Percentiles rank a stretch among this genome's conserved stretches.
phyloP scores from a whole-genome alignment of 495 filamentous ascomycete species.

The Aspergillus bertholletiae region DNA sequence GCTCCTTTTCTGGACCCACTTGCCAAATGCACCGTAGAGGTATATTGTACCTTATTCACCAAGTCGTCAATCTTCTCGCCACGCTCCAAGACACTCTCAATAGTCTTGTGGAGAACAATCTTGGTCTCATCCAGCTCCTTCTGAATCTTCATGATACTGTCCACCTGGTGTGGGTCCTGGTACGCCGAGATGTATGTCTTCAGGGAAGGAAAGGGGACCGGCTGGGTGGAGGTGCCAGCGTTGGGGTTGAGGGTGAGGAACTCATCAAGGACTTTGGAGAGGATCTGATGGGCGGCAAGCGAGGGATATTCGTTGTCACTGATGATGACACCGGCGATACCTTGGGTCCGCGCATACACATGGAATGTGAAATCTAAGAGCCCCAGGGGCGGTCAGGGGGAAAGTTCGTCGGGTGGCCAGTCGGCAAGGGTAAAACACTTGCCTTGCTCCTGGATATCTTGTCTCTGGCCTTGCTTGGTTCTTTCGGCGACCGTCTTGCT shows the following conservation, averaged over 20 bases:
- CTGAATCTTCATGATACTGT: constrained; percentile 92
- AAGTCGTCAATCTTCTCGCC: constrained; percentile 86
- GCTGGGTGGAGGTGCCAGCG: constrained; percentile 37
- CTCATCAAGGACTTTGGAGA: constrained; percentile 90
- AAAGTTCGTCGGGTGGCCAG: not conserved
- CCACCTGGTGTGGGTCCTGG: constrained; percentile 84
- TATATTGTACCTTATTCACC: constrained; percentile 56
- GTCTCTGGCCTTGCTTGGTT: constrained; percentile 80
- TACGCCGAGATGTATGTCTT: constrained; percentile 81
- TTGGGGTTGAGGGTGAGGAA: constrained; percentile 77
- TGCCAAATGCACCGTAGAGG: not conserved
- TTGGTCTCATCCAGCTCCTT: constrained; percentile 97
- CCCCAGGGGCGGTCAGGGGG: constrained; percentile 58
- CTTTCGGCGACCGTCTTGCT: constrained; percentile 69
- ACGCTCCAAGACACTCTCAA: constrained; percentile 56
- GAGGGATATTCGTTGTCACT: constrained; percentile 86
- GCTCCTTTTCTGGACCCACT: not conserved
- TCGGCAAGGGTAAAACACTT: constrained; percentile 46
- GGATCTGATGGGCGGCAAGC: constrained; percentile 88
- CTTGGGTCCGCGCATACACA: constrained; percentile 83
- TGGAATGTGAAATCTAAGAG: constrained; percentile 59
- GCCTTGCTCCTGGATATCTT: constrained; percentile 74
- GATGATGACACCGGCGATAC: constrained; percentile 84
- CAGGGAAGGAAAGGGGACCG: constrained; percentile 61
- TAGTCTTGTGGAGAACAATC: constrained; percentile 93